These are phyloP conservation scores for Neospermospora avenae DNA, from an alignment of 2,329 filamentous ascomycete genomes.

Conservation along the genomic window DNA sequence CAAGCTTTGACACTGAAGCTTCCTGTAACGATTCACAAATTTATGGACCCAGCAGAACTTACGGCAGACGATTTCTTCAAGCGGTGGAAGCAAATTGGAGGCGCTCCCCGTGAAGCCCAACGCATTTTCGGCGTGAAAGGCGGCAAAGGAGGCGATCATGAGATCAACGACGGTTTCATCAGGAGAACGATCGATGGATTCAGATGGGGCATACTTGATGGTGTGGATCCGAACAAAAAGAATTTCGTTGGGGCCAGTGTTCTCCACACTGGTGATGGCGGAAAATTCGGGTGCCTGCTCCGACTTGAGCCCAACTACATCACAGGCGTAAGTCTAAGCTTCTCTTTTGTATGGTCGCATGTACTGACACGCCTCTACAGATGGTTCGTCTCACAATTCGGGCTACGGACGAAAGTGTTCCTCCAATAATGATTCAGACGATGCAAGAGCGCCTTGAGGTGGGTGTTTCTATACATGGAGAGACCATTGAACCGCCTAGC, in stretches of 20 bases:
- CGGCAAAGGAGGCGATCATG: conserved; percentile 53
- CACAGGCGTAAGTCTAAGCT: conserved; percentile 67
- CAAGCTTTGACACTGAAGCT: conserved; percentile 91
- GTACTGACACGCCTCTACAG: conserved; percentile 46
- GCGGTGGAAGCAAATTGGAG: conserved; percentile 97
- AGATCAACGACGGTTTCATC: conserved; percentile 70
- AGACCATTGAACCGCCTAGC: conserved; percentile 25
- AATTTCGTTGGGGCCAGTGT: conserved; percentile 93
- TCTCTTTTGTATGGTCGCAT: background rate
- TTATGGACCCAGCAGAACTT: conserved; percentile 90
- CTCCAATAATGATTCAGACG: conserved; percentile 71
- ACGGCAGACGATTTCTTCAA: conserved; percentile 96
- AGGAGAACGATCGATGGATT: conserved; percentile 76
- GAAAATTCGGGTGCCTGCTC: conserved; percentile 92
- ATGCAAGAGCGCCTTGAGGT: conserved; percentile 80
- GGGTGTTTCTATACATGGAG: conserved; percentile 38
- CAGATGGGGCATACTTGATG: conserved; percentile 80
- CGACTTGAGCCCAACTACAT: conserved; percentile 91
- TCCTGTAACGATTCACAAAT: conserved; percentile 86
- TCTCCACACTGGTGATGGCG: conserved; percentile 73
- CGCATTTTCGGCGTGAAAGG: conserved; percentile 70
- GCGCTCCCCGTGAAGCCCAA: conserved; percentile 81
- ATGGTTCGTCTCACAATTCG: conserved; percentile 94
- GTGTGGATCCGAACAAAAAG: conserved; percentile 87
- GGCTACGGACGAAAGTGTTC: conserved; percentile 88